Conservation (phyloP, 1,284 basidiomycete species). For the Abortiporus biennis region DNA sequence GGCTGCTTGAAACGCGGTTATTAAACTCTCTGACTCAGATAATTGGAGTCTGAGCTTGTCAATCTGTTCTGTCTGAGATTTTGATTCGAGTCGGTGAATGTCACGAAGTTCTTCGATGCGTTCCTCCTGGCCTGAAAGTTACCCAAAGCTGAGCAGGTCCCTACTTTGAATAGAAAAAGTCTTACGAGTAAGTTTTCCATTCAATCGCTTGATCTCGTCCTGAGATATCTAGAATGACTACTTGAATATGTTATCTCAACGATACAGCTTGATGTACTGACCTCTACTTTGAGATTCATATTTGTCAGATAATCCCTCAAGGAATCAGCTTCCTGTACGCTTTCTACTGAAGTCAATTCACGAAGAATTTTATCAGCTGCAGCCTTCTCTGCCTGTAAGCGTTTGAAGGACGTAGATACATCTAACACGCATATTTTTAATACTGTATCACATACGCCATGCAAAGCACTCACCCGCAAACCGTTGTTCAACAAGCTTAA, state of each 20-base stretch:
- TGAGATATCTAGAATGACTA: constrained; percentile 47
- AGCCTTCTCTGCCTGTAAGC: constrained; percentile 62
- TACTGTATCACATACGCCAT: background rate
- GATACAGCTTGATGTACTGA: constrained; percentile 25
- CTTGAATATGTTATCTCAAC: constrained; percentile 1
- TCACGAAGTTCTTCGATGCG: constrained; percentile 80
- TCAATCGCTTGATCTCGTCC: constrained; percentile 71
- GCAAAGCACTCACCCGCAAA: constrained; percentile 48
- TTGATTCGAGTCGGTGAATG: constrained; percentile 71
- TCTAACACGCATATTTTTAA: constrained; percentile 34
- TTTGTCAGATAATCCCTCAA: constrained; percentile 72
- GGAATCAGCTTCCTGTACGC: constrained; percentile 57
- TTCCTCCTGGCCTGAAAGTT: constrained; percentile 67
- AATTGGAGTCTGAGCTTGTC: constrained; percentile 66
- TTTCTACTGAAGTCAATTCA: constrained; percentile 71
- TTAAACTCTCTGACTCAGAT: constrained; percentile 60
- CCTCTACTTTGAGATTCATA: constrained; percentile 64
- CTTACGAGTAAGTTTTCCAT: constrained; percentile 67
- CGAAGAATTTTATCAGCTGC: constrained; percentile 67
- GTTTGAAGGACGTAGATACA: constrained; percentile 71
- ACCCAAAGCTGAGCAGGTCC: constrained; percentile 4
- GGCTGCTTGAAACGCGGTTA: constrained; percentile 48
- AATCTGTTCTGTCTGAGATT: constrained; percentile 71
- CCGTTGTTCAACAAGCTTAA: constrained; percentile 65
- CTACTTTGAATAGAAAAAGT: constrained; percentile 5